Conservation (phyloP, 306 rosid genomes). For the Acacia acuminata region DNA sequence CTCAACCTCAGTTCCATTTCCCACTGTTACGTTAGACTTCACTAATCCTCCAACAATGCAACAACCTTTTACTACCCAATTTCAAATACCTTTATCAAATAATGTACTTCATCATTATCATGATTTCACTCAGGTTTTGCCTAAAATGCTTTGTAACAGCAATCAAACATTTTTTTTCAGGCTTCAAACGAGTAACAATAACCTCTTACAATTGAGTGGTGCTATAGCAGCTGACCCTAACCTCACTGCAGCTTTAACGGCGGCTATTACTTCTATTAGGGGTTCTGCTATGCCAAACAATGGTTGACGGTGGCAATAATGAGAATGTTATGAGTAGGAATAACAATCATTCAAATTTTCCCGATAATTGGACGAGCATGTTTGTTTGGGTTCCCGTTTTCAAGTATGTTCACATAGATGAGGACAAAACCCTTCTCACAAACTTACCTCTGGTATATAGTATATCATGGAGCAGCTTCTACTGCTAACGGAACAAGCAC, state of each 20-base stretch:
- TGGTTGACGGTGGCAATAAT: slow-evolving; percentile 29
- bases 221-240: slow-evolving; percentile 77
- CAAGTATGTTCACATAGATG: no score
- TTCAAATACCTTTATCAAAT: slow-evolving; percentile 48
- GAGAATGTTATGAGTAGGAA: slow-evolving; percentile 18
- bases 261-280: slow-evolving; percentile 66
- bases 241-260: slow-evolving; percentile 66
- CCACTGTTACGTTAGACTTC: slow-evolving; percentile 81
- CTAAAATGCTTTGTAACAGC: slow-evolving; percentile 51
- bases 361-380: slow-evolving; percentile 23
- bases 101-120: background rate
- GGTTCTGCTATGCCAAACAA: slow-evolving; percentile 46
- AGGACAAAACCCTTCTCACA: no score
- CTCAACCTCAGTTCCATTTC: slow-evolving; percentile 88
- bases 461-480: no score
- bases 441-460: no score
- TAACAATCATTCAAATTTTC: slow-evolving; percentile 38
- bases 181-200: slow-evolving; percentile 52
- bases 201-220: slow-evolving; percentile 43
- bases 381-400: no score
- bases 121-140: slow-evolving; percentile 46
- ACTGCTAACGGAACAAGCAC: no score
- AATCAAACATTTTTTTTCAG: slow-evolving; percentile 61
- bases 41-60: slow-evolving; percentile 53
- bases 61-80: slow-evolving; percentile 32